A percentile compares a stretch with the other conserved stretches of the same genome.
These are phyloP conservation scores for Annulohypoxylon stygium DNA, from an alignment of 495 filamentous ascomycete species.

Conservation along the genomic window DNA sequence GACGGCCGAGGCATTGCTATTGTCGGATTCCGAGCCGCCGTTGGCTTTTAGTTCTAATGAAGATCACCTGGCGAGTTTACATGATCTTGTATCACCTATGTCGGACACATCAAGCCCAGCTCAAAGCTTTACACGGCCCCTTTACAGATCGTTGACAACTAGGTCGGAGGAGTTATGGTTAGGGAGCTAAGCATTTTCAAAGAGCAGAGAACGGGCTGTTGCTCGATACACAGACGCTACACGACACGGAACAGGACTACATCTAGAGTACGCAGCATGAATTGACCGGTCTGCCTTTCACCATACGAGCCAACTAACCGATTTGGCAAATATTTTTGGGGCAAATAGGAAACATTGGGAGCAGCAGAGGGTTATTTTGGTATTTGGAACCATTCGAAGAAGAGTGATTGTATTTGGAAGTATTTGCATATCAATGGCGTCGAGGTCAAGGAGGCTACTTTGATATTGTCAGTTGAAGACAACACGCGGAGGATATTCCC, in stretches of 20 bases:
- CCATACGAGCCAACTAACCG: neutral
- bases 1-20: constrained; percentile 40
- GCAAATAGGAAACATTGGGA: neutral
- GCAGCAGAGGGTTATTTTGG: neutral
- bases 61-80: constrained; percentile 16
- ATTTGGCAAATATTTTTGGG: neutral
- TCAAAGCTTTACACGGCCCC: constrained; percentile 30
- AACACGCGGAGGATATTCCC: constrained; percentile 43
- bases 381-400: neutral
- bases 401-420: neutral
- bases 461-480: constrained; percentile 13
- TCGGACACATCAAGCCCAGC: constrained; percentile 32
- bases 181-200: constrained; percentile 21
- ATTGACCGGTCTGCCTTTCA: too few species aligned
- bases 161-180: constrained; percentile 45
- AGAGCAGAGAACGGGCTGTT: neutral
- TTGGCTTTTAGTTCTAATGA: constrained; percentile 27
- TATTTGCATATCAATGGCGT: constrained; percentile 42
- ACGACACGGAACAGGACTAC: neutral
- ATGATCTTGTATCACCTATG: constrained; percentile 41
- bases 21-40: constrained; percentile 39
- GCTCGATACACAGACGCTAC: neutral
- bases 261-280: neutral
- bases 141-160: constrained; percentile 39
- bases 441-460: constrained; percentile 1